These are phyloP conservation scores for Limonomyces culmigenus DNA, from an alignment of 1,284 basidiomycete species.

Conservation along the genomic window DNA sequence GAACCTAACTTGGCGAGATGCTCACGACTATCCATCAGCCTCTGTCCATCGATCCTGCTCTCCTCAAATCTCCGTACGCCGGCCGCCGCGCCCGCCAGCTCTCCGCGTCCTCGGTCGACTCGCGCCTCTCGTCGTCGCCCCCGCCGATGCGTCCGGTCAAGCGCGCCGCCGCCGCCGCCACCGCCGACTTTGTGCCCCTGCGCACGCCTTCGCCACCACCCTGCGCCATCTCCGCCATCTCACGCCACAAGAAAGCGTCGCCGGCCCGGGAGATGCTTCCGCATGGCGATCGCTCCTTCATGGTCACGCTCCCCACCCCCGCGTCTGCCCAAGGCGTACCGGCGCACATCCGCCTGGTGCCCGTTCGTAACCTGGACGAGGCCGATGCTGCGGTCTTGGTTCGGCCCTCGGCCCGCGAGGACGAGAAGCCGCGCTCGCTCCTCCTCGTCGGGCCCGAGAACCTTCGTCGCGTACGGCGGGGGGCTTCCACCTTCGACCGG, in stretches of 20 bases:
- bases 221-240: slow-evolving; percentile 8
- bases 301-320: no score
- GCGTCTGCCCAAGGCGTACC: no score
- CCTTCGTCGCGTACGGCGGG: slow-evolving; percentile 16
- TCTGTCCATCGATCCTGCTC: slow-evolving; percentile 28
- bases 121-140: background rate
- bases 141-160: no score
- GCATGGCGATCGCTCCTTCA: no score
- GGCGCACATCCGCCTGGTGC: slow-evolving; percentile 33
- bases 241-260: no score
- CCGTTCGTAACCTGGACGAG: slow-evolving; percentile 20
- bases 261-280: no score
- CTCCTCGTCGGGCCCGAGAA: slow-evolving; percentile 3
- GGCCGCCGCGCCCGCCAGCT: background rate
- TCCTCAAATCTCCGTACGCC: slow-evolving; percentile 1
- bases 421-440: slow-evolving; percentile 21
- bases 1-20: no score
- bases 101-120: background rate
- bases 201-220: slow-evolving; percentile 18
- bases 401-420: slow-evolving; percentile 10
- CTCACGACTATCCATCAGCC: no score
- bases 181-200: slow-evolving; percentile 12
- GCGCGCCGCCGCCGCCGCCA: slow-evolving; percentile 10
- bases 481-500: slow-evolving; percentile 21
- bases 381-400: slow-evolving; percentile 35